Evolutionary conservation across 2,329 filamentous ascomycete genomes (phyloP).

Genomic region (Sordariomycetes sp.): DNA sequence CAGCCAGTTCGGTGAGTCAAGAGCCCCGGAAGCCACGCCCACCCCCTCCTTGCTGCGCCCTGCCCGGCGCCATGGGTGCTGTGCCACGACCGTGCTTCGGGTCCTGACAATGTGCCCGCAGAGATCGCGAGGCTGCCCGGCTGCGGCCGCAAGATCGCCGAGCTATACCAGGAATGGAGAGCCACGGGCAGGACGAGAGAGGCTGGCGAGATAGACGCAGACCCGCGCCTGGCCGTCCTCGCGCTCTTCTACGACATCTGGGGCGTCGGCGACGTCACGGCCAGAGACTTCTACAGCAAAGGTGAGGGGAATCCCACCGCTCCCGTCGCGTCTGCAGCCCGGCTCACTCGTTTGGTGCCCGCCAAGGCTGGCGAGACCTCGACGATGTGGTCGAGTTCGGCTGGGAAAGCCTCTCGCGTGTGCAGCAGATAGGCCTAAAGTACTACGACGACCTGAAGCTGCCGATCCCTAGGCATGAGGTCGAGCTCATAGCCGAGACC

Average conservation of each 20-base stretch:
- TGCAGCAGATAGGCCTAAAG: conserved; percentile 90
- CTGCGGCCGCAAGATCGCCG: conserved; percentile 69
- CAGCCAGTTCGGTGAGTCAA: conserved; percentile 25
- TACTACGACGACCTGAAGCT: conserved; percentile 77
- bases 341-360: neutral
- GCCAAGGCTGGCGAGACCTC: conserved; percentile 61
- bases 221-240: conserved; percentile 55
- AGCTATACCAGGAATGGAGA: conserved; percentile 67
- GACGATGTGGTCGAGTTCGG: conserved; percentile 80
- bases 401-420: conserved; percentile 63
- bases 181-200: conserved; percentile 50
- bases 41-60: neutral
- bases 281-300: conserved; percentile 68
- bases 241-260: conserved; percentile 73
- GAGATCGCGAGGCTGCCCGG: conserved; percentile 53
- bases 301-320: conserved; percentile 15
- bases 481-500: conserved; percentile 53
- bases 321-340: neutral
- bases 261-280: conserved; percentile 80
- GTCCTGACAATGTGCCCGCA: neutral
- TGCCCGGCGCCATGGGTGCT: no score
- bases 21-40: neutral
- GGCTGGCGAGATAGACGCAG: conserved; percentile 49
- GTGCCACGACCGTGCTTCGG: neutral
- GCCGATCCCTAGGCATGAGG: conserved; percentile 63